Conservation (phyloP, 2,329 filamentous ascomycete genomes). For the Thielaviopsis populi region DNA sequence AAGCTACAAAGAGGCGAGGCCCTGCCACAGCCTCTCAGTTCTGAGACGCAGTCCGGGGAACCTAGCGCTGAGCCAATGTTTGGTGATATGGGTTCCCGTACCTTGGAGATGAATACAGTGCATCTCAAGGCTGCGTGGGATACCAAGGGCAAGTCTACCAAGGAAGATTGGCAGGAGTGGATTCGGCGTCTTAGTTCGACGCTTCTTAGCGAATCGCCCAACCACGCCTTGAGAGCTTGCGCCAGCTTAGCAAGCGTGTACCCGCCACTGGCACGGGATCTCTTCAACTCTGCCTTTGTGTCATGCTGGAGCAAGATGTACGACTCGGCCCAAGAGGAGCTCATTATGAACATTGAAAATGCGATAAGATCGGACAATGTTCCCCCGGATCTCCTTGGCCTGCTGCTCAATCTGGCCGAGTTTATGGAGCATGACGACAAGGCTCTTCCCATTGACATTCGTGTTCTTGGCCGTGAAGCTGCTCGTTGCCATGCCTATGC, state of each 20-base stretch:
- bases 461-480: conserved; percentile 84
- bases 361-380: conserved; percentile 92
- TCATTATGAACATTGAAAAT: conserved; percentile 88
- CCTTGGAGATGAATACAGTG: conserved; percentile 92
- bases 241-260: conserved; percentile 84
- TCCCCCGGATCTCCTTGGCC: conserved; percentile 84
- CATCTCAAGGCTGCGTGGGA: conserved; percentile 97
- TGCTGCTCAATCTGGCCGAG: conserved; percentile 88
- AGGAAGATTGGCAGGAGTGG: conserved; percentile 99
- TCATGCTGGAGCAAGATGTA: conserved; percentile 98
- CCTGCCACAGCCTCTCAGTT: conserved; percentile 85
- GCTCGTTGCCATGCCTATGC: conserved; percentile 95
- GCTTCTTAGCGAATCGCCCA: conserved; percentile 84
- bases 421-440: conserved; percentile 99
- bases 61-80: conserved; percentile 67
- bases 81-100: conserved; percentile 77
- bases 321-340: conserved; percentile 89
- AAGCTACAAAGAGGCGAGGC: conserved; percentile 92
- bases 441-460: conserved; percentile 90
- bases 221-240: conserved; percentile 85
- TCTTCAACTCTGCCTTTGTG: conserved; percentile 98
- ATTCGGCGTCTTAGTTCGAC: conserved; percentile 93
- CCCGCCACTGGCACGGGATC: conserved; percentile 73
- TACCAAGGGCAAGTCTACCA: conserved; percentile 87
- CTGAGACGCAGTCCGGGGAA: conserved; percentile 54